These are phyloP conservation scores for Starmerella gropengiesseri DNA, from an alignment of 805 yeast species.

Conservation along the genomic window DNA sequence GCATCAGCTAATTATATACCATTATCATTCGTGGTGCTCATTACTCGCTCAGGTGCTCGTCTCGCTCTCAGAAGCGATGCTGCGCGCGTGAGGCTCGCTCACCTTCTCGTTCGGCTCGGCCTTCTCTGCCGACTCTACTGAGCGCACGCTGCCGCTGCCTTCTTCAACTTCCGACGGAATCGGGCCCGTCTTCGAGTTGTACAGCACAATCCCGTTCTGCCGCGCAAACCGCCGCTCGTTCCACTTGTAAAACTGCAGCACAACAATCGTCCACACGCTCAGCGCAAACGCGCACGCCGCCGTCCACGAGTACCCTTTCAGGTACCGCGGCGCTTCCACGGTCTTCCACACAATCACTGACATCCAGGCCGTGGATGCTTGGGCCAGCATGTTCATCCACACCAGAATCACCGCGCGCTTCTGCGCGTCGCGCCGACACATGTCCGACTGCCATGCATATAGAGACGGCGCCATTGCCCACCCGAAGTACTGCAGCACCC, in stretches of 20 bases:
- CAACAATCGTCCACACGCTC: slow-evolving; percentile 21
- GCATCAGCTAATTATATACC: not conserved
- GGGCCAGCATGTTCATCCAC: slow-evolving; percentile 43
- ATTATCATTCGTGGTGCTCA: too few relatives aligned
- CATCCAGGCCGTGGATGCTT: slow-evolving; percentile 45
- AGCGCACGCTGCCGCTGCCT: slow-evolving; percentile 1
- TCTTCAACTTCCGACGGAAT: slow-evolving; percentile 3
- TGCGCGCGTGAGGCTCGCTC: not conserved
- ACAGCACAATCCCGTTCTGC: slow-evolving; percentile 19
- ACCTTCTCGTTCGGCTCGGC: not conserved
- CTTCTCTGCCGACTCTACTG: not conserved
- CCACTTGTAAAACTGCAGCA: slow-evolving; percentile 17
- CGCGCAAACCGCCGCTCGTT: slow-evolving; percentile 16
- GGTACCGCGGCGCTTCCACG: slow-evolving; percentile 25
- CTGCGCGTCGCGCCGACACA: slow-evolving; percentile 43
- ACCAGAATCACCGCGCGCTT: slow-evolving; percentile 43
- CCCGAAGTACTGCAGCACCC: slow-evolving; percentile 44
- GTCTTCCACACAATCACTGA: slow-evolving; percentile 37
- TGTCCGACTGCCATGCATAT: slow-evolving; percentile 50
- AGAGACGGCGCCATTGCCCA: slow-evolving; percentile 53
- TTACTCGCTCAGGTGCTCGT: too few relatives aligned
- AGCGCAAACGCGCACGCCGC: slow-evolving; percentile 22
- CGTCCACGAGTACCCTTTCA: slow-evolving; percentile 24
- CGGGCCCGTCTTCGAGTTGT: slow-evolving; percentile 14
- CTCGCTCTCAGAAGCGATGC: not conserved